Conservation (phyloP, 352 stramenopile genomes). For the Pythium aristosporum region DNA sequence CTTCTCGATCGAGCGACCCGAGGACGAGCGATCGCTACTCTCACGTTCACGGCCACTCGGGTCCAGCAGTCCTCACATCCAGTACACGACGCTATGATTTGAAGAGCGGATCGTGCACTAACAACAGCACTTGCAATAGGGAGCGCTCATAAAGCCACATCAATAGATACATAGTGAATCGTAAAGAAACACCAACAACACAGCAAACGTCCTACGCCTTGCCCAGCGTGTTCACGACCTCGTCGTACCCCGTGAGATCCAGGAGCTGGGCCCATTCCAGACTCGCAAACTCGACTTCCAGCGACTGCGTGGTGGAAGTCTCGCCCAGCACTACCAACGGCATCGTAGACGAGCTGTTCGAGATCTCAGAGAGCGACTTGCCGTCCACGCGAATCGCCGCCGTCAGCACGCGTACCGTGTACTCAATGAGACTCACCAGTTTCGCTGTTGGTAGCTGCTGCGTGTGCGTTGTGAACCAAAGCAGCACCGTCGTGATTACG, state of each 20-base stretch:
- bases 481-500: constrained; percentile 43
- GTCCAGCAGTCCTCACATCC: constrained; percentile 1
- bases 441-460: constrained; percentile 1
- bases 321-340: not conserved
- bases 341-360: not conserved
- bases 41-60: not conserved
- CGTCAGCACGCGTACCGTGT: constrained; percentile 8
- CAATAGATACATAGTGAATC: constrained; percentile 4
- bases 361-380: not conserved
- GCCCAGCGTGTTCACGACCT: not conserved
- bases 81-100: constrained; percentile 9
- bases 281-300: constrained; percentile 12
- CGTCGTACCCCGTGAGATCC: constrained; percentile 5
- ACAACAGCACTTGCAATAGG: not conserved
- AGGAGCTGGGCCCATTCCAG: constrained; percentile 4
- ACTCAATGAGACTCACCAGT: not conserved
- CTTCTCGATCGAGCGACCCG: not conserved
- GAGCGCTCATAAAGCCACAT: not conserved
- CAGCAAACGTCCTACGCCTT: not conserved
- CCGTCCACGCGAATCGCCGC: constrained; percentile 5
- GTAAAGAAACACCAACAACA: not conserved
- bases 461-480: constrained; percentile 24
- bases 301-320: not conserved
- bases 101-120: not conserved
- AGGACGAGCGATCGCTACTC: constrained; percentile 14